These are phyloP conservation scores for Candida adriatica DNA, from an alignment of 805 yeast species.

Conservation along the genomic window DNA sequence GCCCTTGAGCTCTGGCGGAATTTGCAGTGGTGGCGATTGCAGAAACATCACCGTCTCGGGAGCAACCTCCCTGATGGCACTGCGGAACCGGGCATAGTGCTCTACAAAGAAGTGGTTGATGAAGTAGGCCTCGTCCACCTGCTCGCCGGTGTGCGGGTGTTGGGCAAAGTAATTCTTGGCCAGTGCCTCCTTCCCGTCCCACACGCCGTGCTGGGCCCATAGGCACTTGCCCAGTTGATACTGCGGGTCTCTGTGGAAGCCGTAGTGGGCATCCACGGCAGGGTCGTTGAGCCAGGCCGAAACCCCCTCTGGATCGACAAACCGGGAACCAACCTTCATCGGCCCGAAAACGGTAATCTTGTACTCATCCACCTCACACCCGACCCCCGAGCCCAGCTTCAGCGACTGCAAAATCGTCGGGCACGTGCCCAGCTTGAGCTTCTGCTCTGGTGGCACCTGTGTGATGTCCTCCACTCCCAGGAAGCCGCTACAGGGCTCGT, in stretches of 20 bases:
- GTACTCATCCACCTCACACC: slow-evolving; percentile 62
- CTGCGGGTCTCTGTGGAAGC: slow-evolving; percentile 53
- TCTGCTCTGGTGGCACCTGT: slow-evolving; percentile 50
- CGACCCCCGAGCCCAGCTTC: slow-evolving; percentile 71
- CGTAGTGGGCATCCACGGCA: slow-evolving; percentile 57
- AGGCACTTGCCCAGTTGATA: slow-evolving; percentile 78
- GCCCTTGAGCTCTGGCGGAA: slow-evolving; percentile 61
- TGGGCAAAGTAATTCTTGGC: slow-evolving; percentile 45
- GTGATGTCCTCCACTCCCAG: slow-evolving; percentile 56
- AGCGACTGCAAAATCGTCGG: slow-evolving; percentile 78
- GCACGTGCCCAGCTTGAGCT: slow-evolving; percentile 68
- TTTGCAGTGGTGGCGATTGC: slow-evolving; percentile 76
- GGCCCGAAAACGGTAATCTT: slow-evolving; percentile 75
- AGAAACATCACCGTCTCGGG: slow-evolving; percentile 49
- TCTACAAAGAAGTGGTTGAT: slow-evolving; percentile 58
- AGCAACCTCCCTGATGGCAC: slow-evolving; percentile 39
- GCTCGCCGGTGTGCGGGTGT: slow-evolving; percentile 31
- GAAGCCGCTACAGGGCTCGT: slow-evolving; percentile 79
- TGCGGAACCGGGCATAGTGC: slow-evolving; percentile 48
- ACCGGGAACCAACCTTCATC: slow-evolving; percentile 45
- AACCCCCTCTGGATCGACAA: slow-evolving; percentile 60
- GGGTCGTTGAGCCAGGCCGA: slow-evolving; percentile 60
- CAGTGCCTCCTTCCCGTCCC: slow-evolving; percentile 44
- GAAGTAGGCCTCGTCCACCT: slow-evolving; percentile 46
- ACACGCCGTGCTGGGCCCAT: slow-evolving; percentile 75